Base-by-base conservation (phyloP, 163 green algal genomes). In the Scenedesmus sp. region DNA sequence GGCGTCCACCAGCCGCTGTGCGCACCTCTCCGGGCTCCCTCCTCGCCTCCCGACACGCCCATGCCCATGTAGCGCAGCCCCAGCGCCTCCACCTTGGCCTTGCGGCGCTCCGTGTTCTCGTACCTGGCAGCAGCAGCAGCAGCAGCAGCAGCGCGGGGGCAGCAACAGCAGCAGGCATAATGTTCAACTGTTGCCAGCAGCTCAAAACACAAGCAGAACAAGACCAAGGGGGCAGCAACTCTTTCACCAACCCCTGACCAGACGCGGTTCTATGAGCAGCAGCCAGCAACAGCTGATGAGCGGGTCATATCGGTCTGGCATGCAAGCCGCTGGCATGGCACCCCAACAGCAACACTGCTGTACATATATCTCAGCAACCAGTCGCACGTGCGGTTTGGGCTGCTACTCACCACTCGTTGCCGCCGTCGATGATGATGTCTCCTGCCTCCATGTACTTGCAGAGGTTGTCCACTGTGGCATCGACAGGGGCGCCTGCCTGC, bases 31-130 rank as follows among this genome's bases (percentile, higher is more conserved):
- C 98, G 95, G 13, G 98, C 98, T 81, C 98, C 98, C 94, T 99
- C 98, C 95, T 99, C 98, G 37, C 98, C 98, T 65, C 98, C 98
- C 22, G 95, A 98, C 16, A 99, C 98, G 53, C 98, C 98, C 98
- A 99, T 99, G 90, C 98, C 98, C 85, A 99, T 95, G 94, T 99
- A 99, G 56, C 97, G 93, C 70, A 99, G 93, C 70, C 97, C 97
- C 94, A 98, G 98, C 65, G 96, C 93, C 49, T 93, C 95, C 49
- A 98, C 95, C 92, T 95, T 93, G 30, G 93, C 93, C 91, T 96
- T 93, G 53, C 98, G 94, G 43, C 95, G 94, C 95, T 99, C 98
- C 6, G 98, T 99, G 96, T 99, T 99, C 95, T 99, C 97, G 87
- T 99, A 99, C 97, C 96, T 97, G 94, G 20, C 7, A 76, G 79